Conservation (phyloP, 2,329 filamentous ascomycete species). For the Cordyceps javanica region DNA sequence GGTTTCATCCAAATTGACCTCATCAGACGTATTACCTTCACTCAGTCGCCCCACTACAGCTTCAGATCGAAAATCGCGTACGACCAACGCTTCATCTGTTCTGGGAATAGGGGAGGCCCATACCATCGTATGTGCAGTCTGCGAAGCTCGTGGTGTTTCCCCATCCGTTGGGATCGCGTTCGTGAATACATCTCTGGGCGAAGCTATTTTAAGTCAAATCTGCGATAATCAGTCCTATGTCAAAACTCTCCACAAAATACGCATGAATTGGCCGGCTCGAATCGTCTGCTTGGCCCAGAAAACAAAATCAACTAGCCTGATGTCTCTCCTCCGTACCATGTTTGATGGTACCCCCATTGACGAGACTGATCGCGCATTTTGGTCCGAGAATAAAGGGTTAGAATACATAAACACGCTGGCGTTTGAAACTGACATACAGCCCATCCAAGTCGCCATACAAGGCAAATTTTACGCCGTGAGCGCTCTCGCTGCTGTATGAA, state of each 20-base stretch:
- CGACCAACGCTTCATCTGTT: constrained; percentile 29
- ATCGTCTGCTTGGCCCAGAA: constrained; percentile 70
- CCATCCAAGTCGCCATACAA: constrained; percentile 69
- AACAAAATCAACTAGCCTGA: constrained; percentile 59
- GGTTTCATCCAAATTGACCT: neutral
- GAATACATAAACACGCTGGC: constrained; percentile 76
- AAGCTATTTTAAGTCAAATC: constrained; percentile 82
- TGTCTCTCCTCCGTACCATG: constrained; percentile 16
- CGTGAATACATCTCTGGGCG: constrained; percentile 77
- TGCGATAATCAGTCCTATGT: constrained; percentile 91
- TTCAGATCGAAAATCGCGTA: constrained; percentile 40
- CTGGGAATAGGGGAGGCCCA: constrained; percentile 49
- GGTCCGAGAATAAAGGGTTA: constrained; percentile 72
- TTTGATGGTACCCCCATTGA: constrained; percentile 23
- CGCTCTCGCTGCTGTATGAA: constrained; percentile 73
- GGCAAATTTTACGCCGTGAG: constrained; percentile 85
- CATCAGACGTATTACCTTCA: constrained; percentile 18
- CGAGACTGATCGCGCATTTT: constrained; percentile 69
- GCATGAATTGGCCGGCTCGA: constrained; percentile 70
- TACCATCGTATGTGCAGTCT: constrained; percentile 80
- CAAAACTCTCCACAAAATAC: constrained; percentile 79
- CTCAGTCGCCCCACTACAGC: constrained; percentile 31
- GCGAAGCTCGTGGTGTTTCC: constrained; percentile 79
- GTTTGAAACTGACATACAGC: constrained; percentile 71
- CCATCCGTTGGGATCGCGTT: constrained; percentile 82